A percentile compares a stretch with the other conserved stretches of the same genome.
phyloP scores from a whole-genome alignment of 169 alveolate species.

The Toxoplasma gondii region DNA sequence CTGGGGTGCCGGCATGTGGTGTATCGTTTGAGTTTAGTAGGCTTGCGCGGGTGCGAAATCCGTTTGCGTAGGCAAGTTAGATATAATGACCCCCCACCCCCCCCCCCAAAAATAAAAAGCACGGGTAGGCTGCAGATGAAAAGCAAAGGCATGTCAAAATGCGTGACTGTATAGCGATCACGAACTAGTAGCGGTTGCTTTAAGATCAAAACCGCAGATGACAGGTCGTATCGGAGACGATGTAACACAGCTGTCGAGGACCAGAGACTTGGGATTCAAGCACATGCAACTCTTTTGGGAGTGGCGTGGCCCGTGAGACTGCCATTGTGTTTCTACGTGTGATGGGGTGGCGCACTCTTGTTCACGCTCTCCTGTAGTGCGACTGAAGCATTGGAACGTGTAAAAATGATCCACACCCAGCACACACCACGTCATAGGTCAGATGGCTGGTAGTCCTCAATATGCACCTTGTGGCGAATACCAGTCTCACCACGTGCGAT shows the following conservation, averaged over 20 bases:
- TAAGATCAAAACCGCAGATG: background rate
- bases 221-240: background rate
- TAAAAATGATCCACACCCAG: background rate
- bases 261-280: background rate
- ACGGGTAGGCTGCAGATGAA: no score
- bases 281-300: background rate
- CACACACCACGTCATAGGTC: background rate
- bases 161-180: no score
- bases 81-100: background rate
- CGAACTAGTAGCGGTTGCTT: background rate
- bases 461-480: no score
- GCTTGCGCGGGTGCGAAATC: background rate
- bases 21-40: background rate
- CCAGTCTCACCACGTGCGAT: no score
- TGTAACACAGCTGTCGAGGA: background rate
- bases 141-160: no score
- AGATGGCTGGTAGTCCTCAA: background rate
- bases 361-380: background rate
- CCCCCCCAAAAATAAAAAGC: no score
- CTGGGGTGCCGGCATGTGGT: background rate
- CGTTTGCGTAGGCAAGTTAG: background rate
- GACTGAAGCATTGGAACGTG: background rate
- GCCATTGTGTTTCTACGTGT: no score
- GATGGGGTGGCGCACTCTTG: background rate
- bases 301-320: background rate